Evolutionary conservation across 805 yeast species (phyloP).

Genomic region (Candida nonsorbophila): DNA sequence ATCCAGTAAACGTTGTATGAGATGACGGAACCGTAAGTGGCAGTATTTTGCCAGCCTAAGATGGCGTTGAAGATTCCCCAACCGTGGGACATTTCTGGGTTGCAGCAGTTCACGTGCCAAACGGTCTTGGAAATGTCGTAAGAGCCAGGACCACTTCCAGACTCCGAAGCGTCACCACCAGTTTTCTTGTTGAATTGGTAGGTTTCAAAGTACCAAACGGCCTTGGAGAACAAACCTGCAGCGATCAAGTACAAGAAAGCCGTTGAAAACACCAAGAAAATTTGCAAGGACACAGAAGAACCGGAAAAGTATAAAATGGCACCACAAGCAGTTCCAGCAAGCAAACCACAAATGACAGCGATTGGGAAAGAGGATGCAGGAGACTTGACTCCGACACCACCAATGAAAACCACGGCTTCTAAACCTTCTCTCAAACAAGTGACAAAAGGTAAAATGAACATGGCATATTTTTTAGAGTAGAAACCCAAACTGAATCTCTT

Average conservation of each 20-base stretch:
- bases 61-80: slow-evolving; percentile 94
- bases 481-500: slow-evolving; percentile 29
- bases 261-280: slow-evolving; percentile 79
- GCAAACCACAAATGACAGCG: slow-evolving; percentile 80
- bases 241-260: slow-evolving; percentile 80
- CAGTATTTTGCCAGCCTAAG: slow-evolving; percentile 94
- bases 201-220: slow-evolving; percentile 79
- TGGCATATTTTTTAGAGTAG: slow-evolving; percentile 57
- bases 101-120: slow-evolving; percentile 95
- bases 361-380: slow-evolving; percentile 67
- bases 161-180: slow-evolving; percentile 91
- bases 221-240: slow-evolving; percentile 88
- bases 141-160: slow-evolving; percentile 89
- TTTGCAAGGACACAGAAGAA: slow-evolving; percentile 67
- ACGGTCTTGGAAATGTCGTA: slow-evolving; percentile 74
- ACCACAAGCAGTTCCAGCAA: slow-evolving; percentile 72
- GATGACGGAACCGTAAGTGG: slow-evolving; percentile 82
- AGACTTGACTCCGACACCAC: slow-evolving; percentile 76
- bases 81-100: slow-evolving; percentile 83
- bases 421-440: slow-evolving; percentile 91
- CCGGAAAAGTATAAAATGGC: slow-evolving; percentile 70
- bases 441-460: slow-evolving; percentile 85
- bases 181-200: slow-evolving; percentile 55
- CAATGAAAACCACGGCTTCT: slow-evolving; percentile 93
- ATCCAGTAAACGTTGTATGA: slow-evolving; percentile 87